Evolutionary conservation across 306 rosid species (phyloP).

Genomic region (Pueraria montana): DNA sequence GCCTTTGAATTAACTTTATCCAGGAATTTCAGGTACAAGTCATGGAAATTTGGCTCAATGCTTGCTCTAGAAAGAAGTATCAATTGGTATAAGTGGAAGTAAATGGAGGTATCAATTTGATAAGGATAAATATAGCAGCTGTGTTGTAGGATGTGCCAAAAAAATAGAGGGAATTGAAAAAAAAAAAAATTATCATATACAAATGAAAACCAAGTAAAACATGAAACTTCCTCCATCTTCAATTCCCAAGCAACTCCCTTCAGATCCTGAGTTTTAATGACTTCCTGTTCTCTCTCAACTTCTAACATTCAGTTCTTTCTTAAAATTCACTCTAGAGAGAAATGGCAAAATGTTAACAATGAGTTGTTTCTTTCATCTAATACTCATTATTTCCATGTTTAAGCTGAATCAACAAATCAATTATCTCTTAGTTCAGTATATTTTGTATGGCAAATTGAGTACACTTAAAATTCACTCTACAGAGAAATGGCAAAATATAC

Average conservation of each 20-base stretch:
- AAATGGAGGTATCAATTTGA: neutral
- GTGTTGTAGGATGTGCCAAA: neutral
- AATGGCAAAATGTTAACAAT: constrained; percentile 1
- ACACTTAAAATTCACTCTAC: neutral
- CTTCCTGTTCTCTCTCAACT: neutral
- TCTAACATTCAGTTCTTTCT: neutral
- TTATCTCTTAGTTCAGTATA: constrained; percentile 3
- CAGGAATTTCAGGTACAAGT: constrained; percentile 88
- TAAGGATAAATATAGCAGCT: neutral
- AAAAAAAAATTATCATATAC: neutral
- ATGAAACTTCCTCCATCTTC: neutral
- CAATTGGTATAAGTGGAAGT: neutral
- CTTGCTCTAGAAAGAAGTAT: constrained; percentile 77
- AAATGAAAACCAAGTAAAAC: neutral
- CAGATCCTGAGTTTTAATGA: neutral
- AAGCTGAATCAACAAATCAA: constrained; percentile 8
- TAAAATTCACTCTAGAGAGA: constrained; percentile 17
- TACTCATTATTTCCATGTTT: constrained; percentile 6
- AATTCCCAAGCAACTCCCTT: neutral
- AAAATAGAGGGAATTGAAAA: neutral
- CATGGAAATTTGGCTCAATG: constrained; percentile 98
- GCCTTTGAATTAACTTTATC: constrained; percentile 88
- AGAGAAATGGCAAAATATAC: no score
- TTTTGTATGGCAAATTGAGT: neutral
- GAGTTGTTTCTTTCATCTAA: neutral